Evolutionary conservation across 495 filamentous ascomycete genomes (phyloP).

Genomic region (Penicillium pulvis): DNA sequence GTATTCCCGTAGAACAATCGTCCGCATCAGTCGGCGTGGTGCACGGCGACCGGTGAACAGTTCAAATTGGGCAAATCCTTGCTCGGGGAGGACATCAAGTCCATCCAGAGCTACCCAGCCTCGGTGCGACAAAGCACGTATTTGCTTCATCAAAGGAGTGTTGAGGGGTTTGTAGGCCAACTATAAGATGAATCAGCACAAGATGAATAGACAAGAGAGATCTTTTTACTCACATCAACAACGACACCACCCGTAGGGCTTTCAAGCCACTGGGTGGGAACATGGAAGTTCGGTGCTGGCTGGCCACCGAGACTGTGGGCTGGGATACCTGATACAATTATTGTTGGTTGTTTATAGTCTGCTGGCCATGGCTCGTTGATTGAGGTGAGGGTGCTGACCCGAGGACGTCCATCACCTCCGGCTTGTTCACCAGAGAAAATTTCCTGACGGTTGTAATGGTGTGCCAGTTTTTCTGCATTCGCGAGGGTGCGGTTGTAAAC

Average conservation of each 20-base stretch:
- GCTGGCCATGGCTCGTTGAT: slow-evolving; percentile 63
- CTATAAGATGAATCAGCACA: slow-evolving; percentile 31
- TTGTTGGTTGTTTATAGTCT: slow-evolving; percentile 65
- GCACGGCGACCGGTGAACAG: slow-evolving; percentile 76
- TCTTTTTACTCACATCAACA: slow-evolving; percentile 58
- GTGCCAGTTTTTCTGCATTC: slow-evolving; percentile 63
- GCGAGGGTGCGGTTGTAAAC: slow-evolving; percentile 66
- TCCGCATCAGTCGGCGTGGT: slow-evolving; percentile 67
- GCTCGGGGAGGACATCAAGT: slow-evolving; percentile 74
- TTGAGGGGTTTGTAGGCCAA: slow-evolving; percentile 72
- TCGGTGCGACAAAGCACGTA: slow-evolving; percentile 54
- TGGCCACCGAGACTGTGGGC: slow-evolving; percentile 63
- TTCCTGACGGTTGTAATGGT: slow-evolving; percentile 63
- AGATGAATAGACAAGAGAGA: background rate
- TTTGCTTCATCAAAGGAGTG: slow-evolving; percentile 71
- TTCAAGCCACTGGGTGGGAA: slow-evolving; percentile 70
- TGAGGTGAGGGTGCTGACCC: slow-evolving; percentile 57
- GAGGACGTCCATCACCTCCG: slow-evolving; percentile 30
- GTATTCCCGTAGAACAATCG: slow-evolving; percentile 43
- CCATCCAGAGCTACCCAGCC: slow-evolving; percentile 78
- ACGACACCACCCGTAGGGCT: slow-evolving; percentile 80
- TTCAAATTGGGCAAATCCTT: slow-evolving; percentile 81
- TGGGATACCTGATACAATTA: slow-evolving; percentile 74
- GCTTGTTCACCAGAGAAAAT: slow-evolving; percentile 24
- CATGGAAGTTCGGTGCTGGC: slow-evolving; percentile 66